phyloP scores from a whole-genome alignment of 83 land plant species.

The Picea abies region DNA sequence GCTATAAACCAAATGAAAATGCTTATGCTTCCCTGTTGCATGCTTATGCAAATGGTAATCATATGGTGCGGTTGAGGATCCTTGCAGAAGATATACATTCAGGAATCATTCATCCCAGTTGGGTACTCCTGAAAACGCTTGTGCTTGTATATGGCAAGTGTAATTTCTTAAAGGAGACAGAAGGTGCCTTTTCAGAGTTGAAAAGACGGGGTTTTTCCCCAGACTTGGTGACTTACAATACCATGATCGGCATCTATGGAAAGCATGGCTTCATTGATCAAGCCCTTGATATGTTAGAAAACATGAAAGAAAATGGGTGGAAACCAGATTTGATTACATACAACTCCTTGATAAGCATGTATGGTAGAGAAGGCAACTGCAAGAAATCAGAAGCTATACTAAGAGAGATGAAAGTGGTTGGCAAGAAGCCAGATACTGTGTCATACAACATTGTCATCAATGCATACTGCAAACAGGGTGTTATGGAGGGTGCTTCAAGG shows the following conservation, averaged over 20 bases:
- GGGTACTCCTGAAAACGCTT: conserved; percentile 71
- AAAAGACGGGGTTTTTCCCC: conserved; percentile 53
- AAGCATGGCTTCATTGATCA: conserved; percentile 62
- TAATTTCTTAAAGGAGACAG: conserved; percentile 51
- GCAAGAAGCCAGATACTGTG: conserved; percentile 75
- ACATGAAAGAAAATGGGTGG: conserved; percentile 52
- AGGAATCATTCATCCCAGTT: conserved; percentile 48
- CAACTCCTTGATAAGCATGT: conserved; percentile 89
- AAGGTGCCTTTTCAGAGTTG: conserved; percentile 63
- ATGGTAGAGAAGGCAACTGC: conserved; percentile 77
- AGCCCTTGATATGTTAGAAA: conserved; percentile 59
- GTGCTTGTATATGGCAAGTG: conserved; percentile 75
- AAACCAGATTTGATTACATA: conserved; percentile 79
- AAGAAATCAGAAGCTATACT: conserved; percentile 78
- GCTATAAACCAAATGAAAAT: conserved; percentile 71
- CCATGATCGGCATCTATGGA: conserved; percentile 81
- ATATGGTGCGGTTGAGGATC: conserved; percentile 43
- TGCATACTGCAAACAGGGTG: conserved; percentile 86
- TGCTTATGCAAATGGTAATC: conserved; percentile 75
- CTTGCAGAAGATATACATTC: conserved; percentile 53
- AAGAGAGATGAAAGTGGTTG: conserved; percentile 43
- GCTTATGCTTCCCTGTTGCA: conserved; percentile 79
- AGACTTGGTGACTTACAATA: conserved; percentile 70
- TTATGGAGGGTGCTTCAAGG: conserved; percentile 82
- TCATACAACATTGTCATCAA: conserved; percentile 83